These are phyloP conservation scores for Cercospora nicotianae DNA, from an alignment of 2,329 filamentous ascomycete species.

Conservation along the genomic window DNA sequence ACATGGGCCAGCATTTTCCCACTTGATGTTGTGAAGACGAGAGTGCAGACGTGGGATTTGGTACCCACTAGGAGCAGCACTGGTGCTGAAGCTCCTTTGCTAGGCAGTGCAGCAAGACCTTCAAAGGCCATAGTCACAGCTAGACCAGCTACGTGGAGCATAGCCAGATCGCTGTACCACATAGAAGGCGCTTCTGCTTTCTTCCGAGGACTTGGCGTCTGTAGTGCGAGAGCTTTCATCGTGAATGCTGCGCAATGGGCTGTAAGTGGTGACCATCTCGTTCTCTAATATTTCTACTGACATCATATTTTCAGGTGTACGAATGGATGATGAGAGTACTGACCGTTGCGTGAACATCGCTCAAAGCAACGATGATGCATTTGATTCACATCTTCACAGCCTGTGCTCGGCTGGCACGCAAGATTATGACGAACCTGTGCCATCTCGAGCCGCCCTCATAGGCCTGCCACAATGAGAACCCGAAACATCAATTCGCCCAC, in stretches of 20 bases:
- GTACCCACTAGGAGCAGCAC: background rate
- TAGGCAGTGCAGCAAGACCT: slow-evolving; percentile 14
- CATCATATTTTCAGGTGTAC: slow-evolving; percentile 51
- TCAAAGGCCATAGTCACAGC: slow-evolving; percentile 6
- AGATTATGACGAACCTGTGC: background rate
- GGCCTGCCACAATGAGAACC: background rate
- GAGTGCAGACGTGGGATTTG: slow-evolving; percentile 72
- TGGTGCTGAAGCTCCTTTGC: slow-evolving; percentile 8
- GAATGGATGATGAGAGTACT: slow-evolving; percentile 73
- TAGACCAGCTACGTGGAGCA: slow-evolving; percentile 57
- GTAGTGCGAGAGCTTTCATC: slow-evolving; percentile 81
- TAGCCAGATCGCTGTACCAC: slow-evolving; percentile 67
- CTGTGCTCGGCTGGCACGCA: background rate
- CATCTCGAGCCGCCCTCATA: background rate
- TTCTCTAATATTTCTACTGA: background rate
- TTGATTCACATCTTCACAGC: background rate
- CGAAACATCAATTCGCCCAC: background rate
- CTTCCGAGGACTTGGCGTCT: slow-evolving; percentile 78
- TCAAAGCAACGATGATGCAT: background rate
- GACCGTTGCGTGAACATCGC: slow-evolving; percentile 10
- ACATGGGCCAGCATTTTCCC: slow-evolving; percentile 93
- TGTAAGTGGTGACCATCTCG: slow-evolving; percentile 43
- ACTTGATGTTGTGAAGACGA: slow-evolving; percentile 87
- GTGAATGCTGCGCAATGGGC: slow-evolving; percentile 95
- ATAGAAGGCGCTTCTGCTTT: slow-evolving; percentile 73